Conservation (phyloP, 2,329 filamentous ascomycete species). For the Chaetomiaceae sp. region DNA sequence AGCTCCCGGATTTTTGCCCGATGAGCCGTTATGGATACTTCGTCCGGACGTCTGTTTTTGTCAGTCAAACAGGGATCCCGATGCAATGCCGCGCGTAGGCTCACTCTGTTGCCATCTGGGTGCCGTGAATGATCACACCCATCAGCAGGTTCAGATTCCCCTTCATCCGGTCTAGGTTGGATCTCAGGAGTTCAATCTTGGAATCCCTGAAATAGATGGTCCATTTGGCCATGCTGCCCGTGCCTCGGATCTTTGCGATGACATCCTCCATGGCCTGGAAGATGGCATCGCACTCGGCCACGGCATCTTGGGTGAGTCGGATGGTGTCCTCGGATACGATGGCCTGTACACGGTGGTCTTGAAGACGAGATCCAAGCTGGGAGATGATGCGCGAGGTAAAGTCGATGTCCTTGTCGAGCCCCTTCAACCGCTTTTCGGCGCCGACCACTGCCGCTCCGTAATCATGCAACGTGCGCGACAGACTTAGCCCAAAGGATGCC, state of each 20-base stretch:
- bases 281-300: constrained; percentile 8
- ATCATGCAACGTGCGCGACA: constrained; percentile 3
- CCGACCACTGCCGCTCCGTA: neutral
- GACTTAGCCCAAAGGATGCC: neutral
- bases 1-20: neutral
- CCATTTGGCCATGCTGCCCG: neutral
- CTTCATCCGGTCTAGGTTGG: constrained; percentile 1
- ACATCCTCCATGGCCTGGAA: constrained; percentile 4
- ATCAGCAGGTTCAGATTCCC: neutral
- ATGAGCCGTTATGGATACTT: neutral
- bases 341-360: neutral
- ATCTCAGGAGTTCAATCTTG: neutral
- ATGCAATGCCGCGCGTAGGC: too few relatives aligned
- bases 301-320: neutral
- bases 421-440: neutral
- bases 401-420: constrained; percentile 6
- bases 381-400: constrained; percentile 7
- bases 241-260: neutral
- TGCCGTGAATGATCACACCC: neutral
- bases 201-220: neutral
- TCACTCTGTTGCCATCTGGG: neutral
- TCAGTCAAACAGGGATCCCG: too few relatives aligned
- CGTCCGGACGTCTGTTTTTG: neutral
- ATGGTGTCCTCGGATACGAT: neutral
- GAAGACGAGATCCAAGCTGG: neutral